Conservation (phyloP, 176 grass and related monocot species). For the Bromus sterilis region DNA sequence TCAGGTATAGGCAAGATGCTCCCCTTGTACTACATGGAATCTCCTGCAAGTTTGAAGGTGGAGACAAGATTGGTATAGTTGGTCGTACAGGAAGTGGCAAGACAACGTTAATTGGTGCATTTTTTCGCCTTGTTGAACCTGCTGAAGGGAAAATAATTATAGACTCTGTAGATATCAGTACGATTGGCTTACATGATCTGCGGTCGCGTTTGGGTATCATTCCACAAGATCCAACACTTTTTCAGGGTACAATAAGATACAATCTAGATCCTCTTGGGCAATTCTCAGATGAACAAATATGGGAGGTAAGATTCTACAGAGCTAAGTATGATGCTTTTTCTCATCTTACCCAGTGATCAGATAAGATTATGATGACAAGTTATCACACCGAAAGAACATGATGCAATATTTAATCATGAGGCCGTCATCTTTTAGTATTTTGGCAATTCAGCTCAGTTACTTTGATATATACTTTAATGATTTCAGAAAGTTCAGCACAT, state of each 20-base stretch:
- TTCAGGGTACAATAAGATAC: constrained; percentile 76
- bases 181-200: constrained; percentile 80
- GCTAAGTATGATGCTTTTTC: neutral
- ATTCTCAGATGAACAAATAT: constrained; percentile 72
- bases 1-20: constrained; percentile 64
- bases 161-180: constrained; percentile 53
- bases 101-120: constrained; percentile 75
- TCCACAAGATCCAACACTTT: constrained; percentile 95
- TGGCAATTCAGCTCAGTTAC: neutral
- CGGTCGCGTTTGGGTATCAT: constrained; percentile 84
- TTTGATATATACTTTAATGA: neutral
- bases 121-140: constrained; percentile 90
- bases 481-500: neutral
- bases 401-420: constrained; percentile 1
- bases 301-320: constrained; percentile 47
- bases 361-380: constrained; percentile 1
- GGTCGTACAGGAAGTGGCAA: constrained; percentile 92
- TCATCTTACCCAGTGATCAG: neutral
- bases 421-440: neutral
- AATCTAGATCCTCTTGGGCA: constrained; percentile 74
- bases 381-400: neutral
- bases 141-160: constrained; percentile 72
- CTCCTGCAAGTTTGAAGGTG: constrained; percentile 71
- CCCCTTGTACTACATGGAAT: constrained; percentile 74
- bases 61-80: constrained; percentile 87